Conservation (phyloP, 805 yeast species). For the Saccharomycopsis sp. region DNA sequence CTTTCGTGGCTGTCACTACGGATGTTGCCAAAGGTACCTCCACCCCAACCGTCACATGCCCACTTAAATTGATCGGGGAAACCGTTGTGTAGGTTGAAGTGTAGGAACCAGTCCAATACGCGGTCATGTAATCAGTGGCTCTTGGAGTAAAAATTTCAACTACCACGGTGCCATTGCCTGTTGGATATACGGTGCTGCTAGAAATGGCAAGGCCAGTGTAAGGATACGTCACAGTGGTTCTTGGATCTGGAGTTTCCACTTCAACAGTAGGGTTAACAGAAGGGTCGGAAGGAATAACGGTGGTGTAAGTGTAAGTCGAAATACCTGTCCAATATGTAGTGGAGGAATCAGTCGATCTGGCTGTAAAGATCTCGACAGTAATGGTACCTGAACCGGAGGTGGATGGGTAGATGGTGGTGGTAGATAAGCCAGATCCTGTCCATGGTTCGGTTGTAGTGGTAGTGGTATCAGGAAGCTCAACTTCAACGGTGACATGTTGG, state of each 20-base stretch:
- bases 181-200: neutral
- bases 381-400: too few relatives aligned
- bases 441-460: too few relatives aligned
- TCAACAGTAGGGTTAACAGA: neutral
- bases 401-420: too few relatives aligned
- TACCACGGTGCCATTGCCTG: neutral
- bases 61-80: neutral
- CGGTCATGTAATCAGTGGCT: neutral
- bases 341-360: too few relatives aligned
- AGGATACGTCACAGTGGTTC: neutral
- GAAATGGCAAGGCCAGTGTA: neutral
- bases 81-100: constrained; percentile 6
- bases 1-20: constrained; percentile 1
- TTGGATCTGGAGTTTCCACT: neutral
- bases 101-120: constrained; percentile 2
- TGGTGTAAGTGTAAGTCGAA: neutral
- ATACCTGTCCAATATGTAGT: neutral
- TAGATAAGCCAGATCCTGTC: too few relatives aligned
- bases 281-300: neutral
- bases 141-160: constrained; percentile 1
- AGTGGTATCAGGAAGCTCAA: neutral
- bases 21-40: neutral
- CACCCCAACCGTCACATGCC: neutral
- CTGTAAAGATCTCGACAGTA: too few relatives aligned
- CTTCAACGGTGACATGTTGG: neutral